These are phyloP conservation scores for Epithemia pelagica DNA, from an alignment of 108 stramenopile genomes.

Conservation along the genomic window DNA sequence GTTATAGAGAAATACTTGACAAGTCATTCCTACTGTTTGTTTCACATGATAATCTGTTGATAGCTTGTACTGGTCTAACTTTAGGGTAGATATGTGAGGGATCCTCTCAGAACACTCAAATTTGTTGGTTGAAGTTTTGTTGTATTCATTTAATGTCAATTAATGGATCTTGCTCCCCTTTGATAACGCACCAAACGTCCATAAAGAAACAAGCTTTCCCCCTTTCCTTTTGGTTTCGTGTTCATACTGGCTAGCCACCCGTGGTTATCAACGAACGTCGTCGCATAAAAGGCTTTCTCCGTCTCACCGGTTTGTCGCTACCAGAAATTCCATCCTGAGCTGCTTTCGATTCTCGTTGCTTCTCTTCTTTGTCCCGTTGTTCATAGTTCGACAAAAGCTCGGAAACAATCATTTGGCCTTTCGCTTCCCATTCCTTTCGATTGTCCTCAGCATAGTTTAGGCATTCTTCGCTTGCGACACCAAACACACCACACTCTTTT, in stretches of 20 bases:
- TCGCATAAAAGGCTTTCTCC: not conserved
- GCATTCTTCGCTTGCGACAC: conserved; percentile 12
- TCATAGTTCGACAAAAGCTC: conserved; percentile 1
- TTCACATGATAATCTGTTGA: no score
- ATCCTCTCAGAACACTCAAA: no score
- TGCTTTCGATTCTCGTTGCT: not conserved
- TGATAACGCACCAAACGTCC: no score
- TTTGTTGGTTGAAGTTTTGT: no score
- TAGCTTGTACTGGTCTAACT: no score
- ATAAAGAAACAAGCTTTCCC: no score
- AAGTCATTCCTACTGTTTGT: no score
- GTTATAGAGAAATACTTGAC: no score
- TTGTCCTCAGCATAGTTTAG: conserved; percentile 5
- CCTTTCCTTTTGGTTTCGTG: no score
- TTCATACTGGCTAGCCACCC: not conserved
- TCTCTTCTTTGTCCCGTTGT: not conserved
- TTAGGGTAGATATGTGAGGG: no score
- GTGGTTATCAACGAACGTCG: not conserved
- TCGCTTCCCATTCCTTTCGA: conserved; percentile 11
- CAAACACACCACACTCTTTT: conserved; percentile 36
- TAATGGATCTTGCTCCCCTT: no score
- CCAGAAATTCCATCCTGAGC: not conserved
- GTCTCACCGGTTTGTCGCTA: not conserved
- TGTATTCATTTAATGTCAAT: no score
- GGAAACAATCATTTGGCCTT: conserved; percentile 8